Base-by-base conservation (phyloP, 768 basidiomycete genomes). In the Tubosaeta sp. region DNA sequence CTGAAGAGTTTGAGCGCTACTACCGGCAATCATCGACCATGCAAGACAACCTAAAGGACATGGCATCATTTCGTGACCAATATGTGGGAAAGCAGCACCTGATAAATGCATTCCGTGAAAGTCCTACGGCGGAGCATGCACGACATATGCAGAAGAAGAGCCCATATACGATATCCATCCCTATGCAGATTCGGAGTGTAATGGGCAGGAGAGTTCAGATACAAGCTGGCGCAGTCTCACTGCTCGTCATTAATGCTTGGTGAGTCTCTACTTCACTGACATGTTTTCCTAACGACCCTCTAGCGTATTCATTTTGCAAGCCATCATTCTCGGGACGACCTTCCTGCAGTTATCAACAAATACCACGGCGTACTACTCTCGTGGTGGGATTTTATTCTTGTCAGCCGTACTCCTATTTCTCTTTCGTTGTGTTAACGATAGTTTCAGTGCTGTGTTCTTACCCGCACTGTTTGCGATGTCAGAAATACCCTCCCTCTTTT, bases 351-450 rank as follows among this genome's bases (percentile, higher is more conserved):
- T 78, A 29, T 62, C 72, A 0, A 60, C 69, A 16, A 67, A 60
- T 27, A 78, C 79, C 6, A 51, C 57, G 0, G 53, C 46, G 6
- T 70, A 42, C 35, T 69, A 49, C n/a, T 83, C 86, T 31, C 81
- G 90, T 21, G 90, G 90, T n/a, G 90, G 90, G 62, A 76, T 87
- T 30, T 72, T 92, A 13, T 91, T 90, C 78, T 89, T 92, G 79
- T 85, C 57, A 29, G 79, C 73, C n/a, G 1, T 32, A 18, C 0
- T 34, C 0, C 3, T 0, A 22, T 21, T 32, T 12, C 21, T 0
- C 14, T 43, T 3, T 35, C 4, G 8, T 38, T 24, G 22, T 44
- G 27, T 46, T 48, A 6, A 55, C 29, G 30, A 12, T 0, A 14
- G 24, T 32, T 19, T 1, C 44, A 85, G 83, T 47, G 65, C 83